These are phyloP conservation scores for Silene uniflora DNA, from an alignment of 148 eudicot genomes.

Conservation along the genomic window DNA sequence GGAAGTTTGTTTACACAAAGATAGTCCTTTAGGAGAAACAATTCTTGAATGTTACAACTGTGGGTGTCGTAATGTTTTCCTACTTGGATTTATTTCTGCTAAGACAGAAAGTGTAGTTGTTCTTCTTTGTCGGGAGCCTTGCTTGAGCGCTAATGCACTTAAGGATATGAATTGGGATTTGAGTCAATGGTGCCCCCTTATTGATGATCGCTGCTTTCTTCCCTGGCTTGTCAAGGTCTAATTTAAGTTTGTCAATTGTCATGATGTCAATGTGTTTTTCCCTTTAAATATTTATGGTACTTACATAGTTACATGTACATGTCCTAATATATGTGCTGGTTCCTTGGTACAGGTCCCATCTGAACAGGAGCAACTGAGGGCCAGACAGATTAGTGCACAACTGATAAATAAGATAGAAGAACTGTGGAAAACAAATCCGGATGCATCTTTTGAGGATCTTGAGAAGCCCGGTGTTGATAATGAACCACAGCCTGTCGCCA, in stretches of 20 bases:
- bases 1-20: constrained; percentile 98
- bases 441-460: constrained; percentile 95
- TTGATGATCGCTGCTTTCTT: constrained; percentile 97
- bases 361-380: constrained; percentile 96
- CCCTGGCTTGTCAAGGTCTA: constrained; percentile 96
- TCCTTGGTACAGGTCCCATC: constrained; percentile 73
- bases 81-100: constrained; percentile 96
- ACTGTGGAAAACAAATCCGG: constrained; percentile 97
- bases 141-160: constrained; percentile 80
- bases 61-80: constrained; percentile 96
- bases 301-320: background rate
- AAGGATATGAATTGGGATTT: constrained; percentile 99
- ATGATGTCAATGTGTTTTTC: background rate
- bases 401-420: constrained; percentile 98
- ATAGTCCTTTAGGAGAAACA: constrained; percentile 97
- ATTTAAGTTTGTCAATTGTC: background rate
- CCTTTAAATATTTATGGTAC: background rate
- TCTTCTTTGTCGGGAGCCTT: constrained; percentile 95
- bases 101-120: constrained; percentile 97
- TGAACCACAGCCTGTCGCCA: constrained; percentile 85
- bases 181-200: constrained; percentile 99
- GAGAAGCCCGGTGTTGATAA: constrained; percentile 99
- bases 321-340: background rate
- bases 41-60: constrained; percentile 98
- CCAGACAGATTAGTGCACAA: constrained; percentile 98